Conservation (phyloP, 129 eudicot species). For the Lactuca saligna region DNA sequence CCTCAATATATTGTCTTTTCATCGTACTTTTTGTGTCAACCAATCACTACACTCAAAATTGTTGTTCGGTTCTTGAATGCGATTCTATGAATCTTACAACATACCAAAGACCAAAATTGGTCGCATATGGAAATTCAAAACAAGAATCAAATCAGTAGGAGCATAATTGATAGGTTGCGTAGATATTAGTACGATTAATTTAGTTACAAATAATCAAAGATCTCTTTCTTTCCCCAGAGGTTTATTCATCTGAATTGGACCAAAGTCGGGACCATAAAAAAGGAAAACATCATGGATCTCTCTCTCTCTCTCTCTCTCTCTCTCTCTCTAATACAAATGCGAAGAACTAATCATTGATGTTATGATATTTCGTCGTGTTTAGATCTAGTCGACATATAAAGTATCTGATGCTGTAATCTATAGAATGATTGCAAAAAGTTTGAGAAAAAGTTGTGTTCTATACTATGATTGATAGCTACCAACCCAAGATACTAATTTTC, state of each 20-base stretch:
- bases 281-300: not conserved
- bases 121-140: slow-evolving; percentile 14
- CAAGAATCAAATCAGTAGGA: slow-evolving; percentile 28
- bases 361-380: slow-evolving; percentile 11
- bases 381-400: slow-evolving; percentile 14
- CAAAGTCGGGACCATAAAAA: slow-evolving; percentile 11
- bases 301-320: not conserved
- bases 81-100: slow-evolving; percentile 16
- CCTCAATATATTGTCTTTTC: slow-evolving; percentile 24
- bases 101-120: slow-evolving; percentile 16
- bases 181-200: slow-evolving; percentile 21
- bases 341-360: slow-evolving; percentile 20
- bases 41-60: slow-evolving; percentile 19
- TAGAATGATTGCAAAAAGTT: slow-evolving; percentile 22
- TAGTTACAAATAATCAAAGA: slow-evolving; percentile 11
- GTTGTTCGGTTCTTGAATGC: slow-evolving; percentile 8
- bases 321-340: slow-evolving; percentile 5
- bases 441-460: slow-evolving; percentile 5
- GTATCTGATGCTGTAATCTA: slow-evolving; percentile 26
- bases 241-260: slow-evolving; percentile 9
- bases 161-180: slow-evolving; percentile 30
- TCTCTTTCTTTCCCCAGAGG: slow-evolving; percentile 22
- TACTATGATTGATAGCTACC: slow-evolving; percentile 28
- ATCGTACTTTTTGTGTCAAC: slow-evolving; percentile 3
- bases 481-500: slow-evolving; percentile 17